phyloP scores from a whole-genome alignment of 768 basidiomycete species.

The Trametes punicea region DNA sequence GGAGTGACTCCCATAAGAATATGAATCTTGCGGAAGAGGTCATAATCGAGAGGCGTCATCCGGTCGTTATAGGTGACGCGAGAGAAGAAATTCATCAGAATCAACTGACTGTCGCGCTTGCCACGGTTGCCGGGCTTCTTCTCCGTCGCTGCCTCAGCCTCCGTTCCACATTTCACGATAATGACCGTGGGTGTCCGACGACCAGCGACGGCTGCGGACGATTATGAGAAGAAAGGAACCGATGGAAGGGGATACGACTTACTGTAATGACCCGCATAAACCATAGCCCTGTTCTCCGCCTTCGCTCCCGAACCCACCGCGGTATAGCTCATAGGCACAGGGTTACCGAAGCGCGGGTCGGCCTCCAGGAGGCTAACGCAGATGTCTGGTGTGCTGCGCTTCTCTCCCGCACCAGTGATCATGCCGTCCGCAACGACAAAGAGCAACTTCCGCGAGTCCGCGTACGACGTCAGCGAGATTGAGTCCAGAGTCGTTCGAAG shows the following conservation, averaged over 20 bases:
- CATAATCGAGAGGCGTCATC: conserved; percentile 96
- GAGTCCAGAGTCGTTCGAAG: conserved; percentile 90
- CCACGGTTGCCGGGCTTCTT: conserved; percentile 98
- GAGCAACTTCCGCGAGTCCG: conserved; percentile 86
- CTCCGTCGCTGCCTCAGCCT: conserved; percentile 74
- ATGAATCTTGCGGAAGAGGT: conserved; percentile 96
- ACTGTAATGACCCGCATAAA: conserved; percentile 99
- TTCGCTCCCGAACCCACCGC: conserved; percentile 91
- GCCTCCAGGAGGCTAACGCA: conserved; percentile 90
- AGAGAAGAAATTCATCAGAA: conserved; percentile 99
- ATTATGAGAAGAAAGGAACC: not conserved
- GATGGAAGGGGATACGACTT: conserved; percentile 33
- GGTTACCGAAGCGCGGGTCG: conserved; percentile 94
- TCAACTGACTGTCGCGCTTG: conserved; percentile 97
- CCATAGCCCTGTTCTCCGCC: conserved; percentile 91
- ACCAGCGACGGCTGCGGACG: conserved; percentile 63
- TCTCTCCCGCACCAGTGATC: conserved; percentile 98
- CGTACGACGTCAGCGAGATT: conserved; percentile 87
- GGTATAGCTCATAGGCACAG: conserved; percentile 88
- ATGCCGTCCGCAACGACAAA: conserved; percentile 97
- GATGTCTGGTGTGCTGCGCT: conserved; percentile 92
- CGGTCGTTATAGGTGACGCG: conserved; percentile 99
- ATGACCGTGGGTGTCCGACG: conserved; percentile 92
- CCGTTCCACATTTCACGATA: conserved; percentile 95
- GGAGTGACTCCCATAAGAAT: conserved; percentile 98